phyloP scores from a whole-genome alignment of 495 filamentous ascomycete species.

The Penicillium angulare region DNA sequence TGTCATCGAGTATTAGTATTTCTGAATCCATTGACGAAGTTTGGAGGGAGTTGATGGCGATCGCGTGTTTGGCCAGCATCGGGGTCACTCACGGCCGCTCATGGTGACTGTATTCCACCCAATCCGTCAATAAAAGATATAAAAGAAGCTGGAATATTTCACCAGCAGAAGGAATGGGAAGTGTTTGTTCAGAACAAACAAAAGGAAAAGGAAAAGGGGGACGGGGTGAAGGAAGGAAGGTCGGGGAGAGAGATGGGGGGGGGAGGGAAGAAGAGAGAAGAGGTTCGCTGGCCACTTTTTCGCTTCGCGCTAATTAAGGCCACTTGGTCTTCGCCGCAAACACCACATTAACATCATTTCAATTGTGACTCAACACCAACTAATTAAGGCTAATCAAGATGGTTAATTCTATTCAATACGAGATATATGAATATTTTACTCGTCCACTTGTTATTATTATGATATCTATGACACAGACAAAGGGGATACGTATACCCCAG shows the following conservation, averaged over 20 bases:
- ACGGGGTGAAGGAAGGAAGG: slow-evolving; percentile 27
- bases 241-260: slow-evolving; percentile 33
- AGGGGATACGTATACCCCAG: slow-evolving; percentile 12
- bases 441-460: background rate
- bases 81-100: slow-evolving; percentile 45
- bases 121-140: slow-evolving; percentile 26
- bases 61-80: slow-evolving; percentile 27
- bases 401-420: background rate
- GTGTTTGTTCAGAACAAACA: slow-evolving; percentile 38
- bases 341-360: background rate
- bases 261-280: slow-evolving; percentile 35
- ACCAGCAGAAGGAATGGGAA: slow-evolving; percentile 53
- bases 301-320: slow-evolving; percentile 45
- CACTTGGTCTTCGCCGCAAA: slow-evolving; percentile 41
- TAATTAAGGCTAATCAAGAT: background rate
- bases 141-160: slow-evolving; percentile 51
- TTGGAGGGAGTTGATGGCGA: slow-evolving; percentile 24
- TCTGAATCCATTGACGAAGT: slow-evolving; percentile 28
- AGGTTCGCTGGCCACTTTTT: slow-evolving; percentile 46
- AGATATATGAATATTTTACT: background rate
- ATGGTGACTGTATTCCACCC: slow-evolving; percentile 42
- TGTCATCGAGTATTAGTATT: slow-evolving; percentile 39
- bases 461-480: background rate
- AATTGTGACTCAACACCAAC: slow-evolving; percentile 2
- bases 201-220: slow-evolving; percentile 21